These are phyloP conservation scores for Plasmodium adleri DNA, from an alignment of 169 alveolate species.

Conservation along the genomic window DNA sequence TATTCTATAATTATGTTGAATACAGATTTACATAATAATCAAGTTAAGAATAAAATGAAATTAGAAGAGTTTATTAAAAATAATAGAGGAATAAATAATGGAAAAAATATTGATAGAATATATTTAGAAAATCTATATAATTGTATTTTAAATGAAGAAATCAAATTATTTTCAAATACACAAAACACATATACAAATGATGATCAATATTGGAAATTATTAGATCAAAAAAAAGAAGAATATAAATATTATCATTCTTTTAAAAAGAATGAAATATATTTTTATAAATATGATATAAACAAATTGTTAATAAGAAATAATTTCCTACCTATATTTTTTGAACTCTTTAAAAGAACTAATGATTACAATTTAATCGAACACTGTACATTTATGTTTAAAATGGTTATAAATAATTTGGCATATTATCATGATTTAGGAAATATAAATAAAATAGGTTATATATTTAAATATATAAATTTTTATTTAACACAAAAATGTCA, in stretches of 20 bases:
- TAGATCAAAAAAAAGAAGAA: slow-evolving; percentile 55
- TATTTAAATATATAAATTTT: slow-evolving; percentile 66
- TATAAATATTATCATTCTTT: slow-evolving; percentile 58
- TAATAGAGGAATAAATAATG: slow-evolving; percentile 92
- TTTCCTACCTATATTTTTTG: slow-evolving; percentile 61
- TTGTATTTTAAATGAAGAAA: slow-evolving; percentile 83
- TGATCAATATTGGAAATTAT: slow-evolving; percentile 71
- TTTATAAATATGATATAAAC: slow-evolving; percentile 53
- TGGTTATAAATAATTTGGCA: slow-evolving; percentile 59
- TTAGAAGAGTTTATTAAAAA: slow-evolving; percentile 92
- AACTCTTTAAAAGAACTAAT: slow-evolving; percentile 50
- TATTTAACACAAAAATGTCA: slow-evolving; percentile 73
- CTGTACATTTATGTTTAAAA: slow-evolving; percentile 61
- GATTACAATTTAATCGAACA: slow-evolving; percentile 58
- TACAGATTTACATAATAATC: slow-evolving; percentile 92
- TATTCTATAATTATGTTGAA: slow-evolving; percentile 93
- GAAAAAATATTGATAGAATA: slow-evolving; percentile 87
- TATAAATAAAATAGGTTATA: slow-evolving; percentile 51
- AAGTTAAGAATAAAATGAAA: slow-evolving; percentile 90
- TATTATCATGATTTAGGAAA: slow-evolving; percentile 57
- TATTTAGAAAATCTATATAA: slow-evolving; percentile 84
- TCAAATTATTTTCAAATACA: slow-evolving; percentile 62
- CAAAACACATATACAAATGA: slow-evolving; percentile 72
- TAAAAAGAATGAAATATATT: slow-evolving; percentile 34
- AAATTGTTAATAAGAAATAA: slow-evolving; percentile 65